Evolutionary conservation across 306 rosid species (phyloP).

Genomic region (Pachyrhizus erosus): DNA sequence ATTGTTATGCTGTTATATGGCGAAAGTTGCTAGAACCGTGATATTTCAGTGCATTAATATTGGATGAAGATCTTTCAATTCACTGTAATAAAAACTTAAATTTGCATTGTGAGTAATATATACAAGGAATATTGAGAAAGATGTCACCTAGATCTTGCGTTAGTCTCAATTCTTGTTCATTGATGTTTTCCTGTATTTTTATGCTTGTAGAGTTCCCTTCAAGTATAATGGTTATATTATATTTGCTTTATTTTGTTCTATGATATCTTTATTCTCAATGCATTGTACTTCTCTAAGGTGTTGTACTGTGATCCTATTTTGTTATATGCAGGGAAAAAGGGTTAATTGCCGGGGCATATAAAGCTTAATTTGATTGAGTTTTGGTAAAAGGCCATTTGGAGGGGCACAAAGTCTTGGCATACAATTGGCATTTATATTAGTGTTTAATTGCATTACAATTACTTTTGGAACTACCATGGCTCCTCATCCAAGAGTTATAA

Average conservation of each 20-base stretch:
- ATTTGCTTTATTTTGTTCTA: conserved; percentile 26
- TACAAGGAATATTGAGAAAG: conserved; percentile 4
- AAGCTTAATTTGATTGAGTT: conserved; percentile 33
- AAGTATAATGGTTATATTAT: background rate
- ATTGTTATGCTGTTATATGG: conserved; percentile 5
- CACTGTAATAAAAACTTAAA: background rate
- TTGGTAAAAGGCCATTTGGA: conserved; percentile 19
- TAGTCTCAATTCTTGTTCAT: background rate
- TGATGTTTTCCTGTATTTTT: conserved; percentile 33
- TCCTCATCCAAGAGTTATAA: conserved; percentile 38
- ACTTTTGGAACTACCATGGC: conserved; percentile 55
- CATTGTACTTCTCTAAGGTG: conserved; percentile 8
- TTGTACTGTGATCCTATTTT: conserved; percentile 16
- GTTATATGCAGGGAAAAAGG: conserved; percentile 6
- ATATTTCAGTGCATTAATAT: background rate
- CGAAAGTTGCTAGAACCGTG: background rate
- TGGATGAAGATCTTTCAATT: conserved; percentile 19
- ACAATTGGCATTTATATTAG: conserved; percentile 16
- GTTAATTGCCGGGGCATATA: background rate
- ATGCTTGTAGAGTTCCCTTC: conserved; percentile 10
- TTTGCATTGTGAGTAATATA: background rate
- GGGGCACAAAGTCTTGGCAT: conserved; percentile 25
- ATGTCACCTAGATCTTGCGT: background rate
- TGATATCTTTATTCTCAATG: background rate
- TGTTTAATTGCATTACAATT: conserved; percentile 33